Evolutionary conservation across 495 filamentous ascomycete species (phyloP), one percentile per base, ranked within the genome.

Genomic region (Penicillium tannophilum): DNA sequence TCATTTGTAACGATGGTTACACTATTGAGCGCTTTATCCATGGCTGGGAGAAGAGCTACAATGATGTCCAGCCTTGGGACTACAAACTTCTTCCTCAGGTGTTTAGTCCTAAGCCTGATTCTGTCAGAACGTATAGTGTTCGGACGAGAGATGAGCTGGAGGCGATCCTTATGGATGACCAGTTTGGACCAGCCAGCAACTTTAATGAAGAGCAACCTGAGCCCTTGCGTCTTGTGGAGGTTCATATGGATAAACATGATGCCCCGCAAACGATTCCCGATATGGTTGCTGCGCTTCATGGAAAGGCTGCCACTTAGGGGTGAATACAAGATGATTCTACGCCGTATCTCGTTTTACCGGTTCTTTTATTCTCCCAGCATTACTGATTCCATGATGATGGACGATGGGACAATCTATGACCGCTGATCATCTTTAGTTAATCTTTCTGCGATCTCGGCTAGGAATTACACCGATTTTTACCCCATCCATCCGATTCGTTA

Each of bases 21-120:
- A 88, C 87, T 3, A 88, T 90, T 59, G 88, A 91, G 71, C 83
- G 88, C 14, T 82, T 73, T 60, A 89, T 91, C 55, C 84, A 91
- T 71, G 88, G 88, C 23, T 81, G 84, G 74, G 68, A 87, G 8
- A 83, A 76, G n/a, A 71, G 63, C 12, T 92, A 92, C 74, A 93
- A 93, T 63, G 87, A 91, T 65, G 80, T 63, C 7, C 66, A 71
- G 4, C 70, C 67, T 9, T 93, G 90, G 89, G 52, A 63, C 24
- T 52, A 52, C 28, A 39, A 52, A 23, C 44, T 63, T 7, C 49
- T 59, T 7, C 60, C 52, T 1, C 12, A 20, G 6, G 30, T 59
- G 6, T 63, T 59, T 30, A 42, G 52, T 30, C 51, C 60, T 1
- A 46, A 44, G 20, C 55, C 55, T 6, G 46, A 47, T 33, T 52